Conservation (phyloP, 306 rosid genomes). For the Senna siamea region DNA sequence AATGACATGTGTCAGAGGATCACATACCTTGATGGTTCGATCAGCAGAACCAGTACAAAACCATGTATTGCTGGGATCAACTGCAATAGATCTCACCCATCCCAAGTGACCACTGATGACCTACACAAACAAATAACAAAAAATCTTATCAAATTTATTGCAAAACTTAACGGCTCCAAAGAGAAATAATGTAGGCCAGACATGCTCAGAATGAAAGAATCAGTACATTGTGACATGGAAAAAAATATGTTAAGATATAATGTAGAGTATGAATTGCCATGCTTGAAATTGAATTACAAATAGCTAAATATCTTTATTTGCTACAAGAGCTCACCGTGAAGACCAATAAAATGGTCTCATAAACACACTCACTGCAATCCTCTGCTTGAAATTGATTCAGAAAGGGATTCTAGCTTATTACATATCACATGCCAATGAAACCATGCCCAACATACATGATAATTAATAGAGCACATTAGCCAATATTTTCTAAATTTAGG, state of each 20-base stretch:
- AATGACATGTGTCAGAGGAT: conserved; percentile 29
- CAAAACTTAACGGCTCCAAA: conserved; percentile 16
- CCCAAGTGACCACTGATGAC: conserved; percentile 99
- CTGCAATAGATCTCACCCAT: conserved; percentile 97
- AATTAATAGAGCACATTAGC: neutral
- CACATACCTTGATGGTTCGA: conserved; percentile 92
- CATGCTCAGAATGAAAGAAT: conserved; percentile 14
- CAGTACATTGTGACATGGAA: conserved; percentile 24
- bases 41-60: conserved; percentile 99
- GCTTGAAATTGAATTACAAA: conserved; percentile 27
- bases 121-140: conserved; percentile 50
- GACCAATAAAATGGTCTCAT: neutral
- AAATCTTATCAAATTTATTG: conserved; percentile 19
- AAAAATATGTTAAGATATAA: neutral
- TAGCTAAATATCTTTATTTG: neutral
- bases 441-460: conserved; percentile 3
- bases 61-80: conserved; percentile 98
- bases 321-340: neutral
- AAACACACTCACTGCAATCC: neutral
- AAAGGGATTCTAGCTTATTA: neutral
- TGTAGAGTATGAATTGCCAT: neutral
- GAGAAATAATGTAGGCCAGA: neutral
- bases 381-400: neutral
- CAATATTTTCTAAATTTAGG: neutral
- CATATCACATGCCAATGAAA: neutral